Evolutionary conservation across 192 early-diverging fungal species (phyloP).

Genomic region (Phycomyces blakesleeanus): DNA sequence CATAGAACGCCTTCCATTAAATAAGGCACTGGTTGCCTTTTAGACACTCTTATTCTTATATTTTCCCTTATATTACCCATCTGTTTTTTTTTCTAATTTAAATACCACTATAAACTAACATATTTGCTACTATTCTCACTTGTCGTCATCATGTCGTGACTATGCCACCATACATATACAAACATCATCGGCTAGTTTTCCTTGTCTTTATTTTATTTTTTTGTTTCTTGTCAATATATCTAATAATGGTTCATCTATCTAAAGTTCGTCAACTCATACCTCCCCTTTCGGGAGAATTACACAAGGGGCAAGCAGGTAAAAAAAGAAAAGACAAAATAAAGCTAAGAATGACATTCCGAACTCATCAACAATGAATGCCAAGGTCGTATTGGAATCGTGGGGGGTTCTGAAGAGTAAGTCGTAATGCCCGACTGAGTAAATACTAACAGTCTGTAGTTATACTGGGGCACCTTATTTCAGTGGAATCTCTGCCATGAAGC

Average conservation of each 20-base stretch:
- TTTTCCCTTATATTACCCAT: no score
- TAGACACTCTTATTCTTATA: neutral
- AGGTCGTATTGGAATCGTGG: slow-evolving; percentile 72
- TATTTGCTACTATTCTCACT: neutral
- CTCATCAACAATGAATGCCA: neutral
- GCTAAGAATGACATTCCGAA: neutral
- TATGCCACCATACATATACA: neutral
- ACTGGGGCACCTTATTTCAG: slow-evolving; percentile 95
- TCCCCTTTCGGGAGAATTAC: slow-evolving; percentile 53
- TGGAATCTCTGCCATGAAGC: slow-evolving; percentile 61
- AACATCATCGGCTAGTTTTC: neutral
- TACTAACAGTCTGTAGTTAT: slow-evolving; percentile 46
- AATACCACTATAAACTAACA: neutral
- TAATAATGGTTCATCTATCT: slow-evolving; percentile 26
- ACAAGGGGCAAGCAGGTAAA: slow-evolving; percentile 80
- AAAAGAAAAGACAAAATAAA: neutral
- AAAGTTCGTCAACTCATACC: slow-evolving; percentile 51
- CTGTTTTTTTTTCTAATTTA: no score
- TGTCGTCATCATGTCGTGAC: slow-evolving; percentile 2
- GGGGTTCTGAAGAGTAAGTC: slow-evolving; percentile 80
- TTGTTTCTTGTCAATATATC: slow-evolving; percentile 5
- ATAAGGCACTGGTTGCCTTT: neutral
- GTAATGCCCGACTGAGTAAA: neutral
- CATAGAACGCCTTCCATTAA: neutral
- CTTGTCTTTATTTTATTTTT: neutral